Evolutionary conservation across 2,329 filamentous ascomycete genomes (phyloP).

Genomic region (Claviceps sp.): DNA sequence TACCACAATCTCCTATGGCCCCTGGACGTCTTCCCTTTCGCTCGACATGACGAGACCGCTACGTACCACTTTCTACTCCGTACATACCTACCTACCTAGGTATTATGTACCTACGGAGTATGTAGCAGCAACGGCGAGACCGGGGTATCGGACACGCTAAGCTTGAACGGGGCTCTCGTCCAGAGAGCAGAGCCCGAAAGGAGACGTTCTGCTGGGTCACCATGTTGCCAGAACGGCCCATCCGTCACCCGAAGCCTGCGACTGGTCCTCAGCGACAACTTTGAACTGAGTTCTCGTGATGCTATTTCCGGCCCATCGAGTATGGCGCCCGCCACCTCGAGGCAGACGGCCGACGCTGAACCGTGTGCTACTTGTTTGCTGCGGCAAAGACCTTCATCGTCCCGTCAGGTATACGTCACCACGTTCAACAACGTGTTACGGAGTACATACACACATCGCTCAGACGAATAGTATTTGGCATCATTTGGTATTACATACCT

Average conservation of each 20-base stretch:
- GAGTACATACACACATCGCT: neutral
- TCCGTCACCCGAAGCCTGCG: too few species aligned
- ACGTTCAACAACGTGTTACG: neutral
- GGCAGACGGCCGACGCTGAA: neutral
- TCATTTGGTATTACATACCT: neutral
- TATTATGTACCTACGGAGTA: neutral
- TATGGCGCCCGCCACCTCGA: neutral
- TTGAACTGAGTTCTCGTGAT: neutral
- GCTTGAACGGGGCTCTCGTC: slow-evolving; percentile 1
- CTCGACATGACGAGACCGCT: neutral
- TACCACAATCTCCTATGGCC: too few species aligned
- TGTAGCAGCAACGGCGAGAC: neutral
- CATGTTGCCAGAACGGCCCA: too few species aligned
- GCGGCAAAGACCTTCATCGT: neutral
- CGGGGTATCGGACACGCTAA: slow-evolving; percentile 11
- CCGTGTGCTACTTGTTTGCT: neutral
- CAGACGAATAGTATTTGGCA: neutral
- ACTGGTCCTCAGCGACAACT: too few species aligned
- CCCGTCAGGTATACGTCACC: slow-evolving; percentile 1
- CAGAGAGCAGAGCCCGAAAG: neutral
- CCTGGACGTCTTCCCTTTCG: neutral
- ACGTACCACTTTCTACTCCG: too few species aligned
- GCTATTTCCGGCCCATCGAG: slow-evolving; percentile 1
- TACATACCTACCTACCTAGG: too few species aligned
- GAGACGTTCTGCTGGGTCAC: neutral